Evolutionary conservation across 1,284 basidiomycete genomes (phyloP), one percentile per base, ranked within the genome.

Genomic region (Rhodotorula sp.): DNA sequence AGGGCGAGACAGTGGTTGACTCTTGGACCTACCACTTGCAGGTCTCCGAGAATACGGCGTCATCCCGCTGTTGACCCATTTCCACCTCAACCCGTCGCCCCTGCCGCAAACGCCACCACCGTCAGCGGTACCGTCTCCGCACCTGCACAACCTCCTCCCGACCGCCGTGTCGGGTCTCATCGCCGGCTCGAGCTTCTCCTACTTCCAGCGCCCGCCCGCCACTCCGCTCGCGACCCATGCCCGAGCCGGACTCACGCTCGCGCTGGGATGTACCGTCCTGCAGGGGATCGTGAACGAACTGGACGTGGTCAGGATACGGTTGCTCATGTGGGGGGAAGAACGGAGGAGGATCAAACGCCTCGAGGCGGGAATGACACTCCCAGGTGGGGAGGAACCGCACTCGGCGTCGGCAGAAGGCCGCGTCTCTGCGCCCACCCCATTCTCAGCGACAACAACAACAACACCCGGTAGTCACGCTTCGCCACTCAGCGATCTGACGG

Each of bases 261-360:
- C 65, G 8, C 44, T 76, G 3, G 73, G 69, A 1, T 69, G 67
- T 37, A 44, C 68, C n/a, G 63, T 70, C 22, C 42, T 75, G 8
- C 75, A 76, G 53, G 45, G 63, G 5, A 42, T 69, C 44, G 64
- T 72, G 24, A 76, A 76, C 65, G 75, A 76, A 60, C 45, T 26
- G 4, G 69, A 70, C 42, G 20, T 75, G 0, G 7, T 70, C 2
- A 29, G 75, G 29, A 70, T 76, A 53, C 62, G 60, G 6, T 17
- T 70, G 26, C 57, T 76, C 24, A 30, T 60, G 1, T 56, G 70
- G 45, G 63, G 60, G 6, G 71, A 73, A 45, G 63, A 70, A 42
- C 57, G 56, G 3, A 42, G 45, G 4, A n/a, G 60, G n/a, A n/a
- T 29, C 20, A 49, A 30, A 14, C 42, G 53, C n/a, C 24, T 55